These are phyloP conservation scores for Neoboletus brunneissimus DNA, from an alignment of 768 basidiomycete genomes.

Conservation along the genomic window DNA sequence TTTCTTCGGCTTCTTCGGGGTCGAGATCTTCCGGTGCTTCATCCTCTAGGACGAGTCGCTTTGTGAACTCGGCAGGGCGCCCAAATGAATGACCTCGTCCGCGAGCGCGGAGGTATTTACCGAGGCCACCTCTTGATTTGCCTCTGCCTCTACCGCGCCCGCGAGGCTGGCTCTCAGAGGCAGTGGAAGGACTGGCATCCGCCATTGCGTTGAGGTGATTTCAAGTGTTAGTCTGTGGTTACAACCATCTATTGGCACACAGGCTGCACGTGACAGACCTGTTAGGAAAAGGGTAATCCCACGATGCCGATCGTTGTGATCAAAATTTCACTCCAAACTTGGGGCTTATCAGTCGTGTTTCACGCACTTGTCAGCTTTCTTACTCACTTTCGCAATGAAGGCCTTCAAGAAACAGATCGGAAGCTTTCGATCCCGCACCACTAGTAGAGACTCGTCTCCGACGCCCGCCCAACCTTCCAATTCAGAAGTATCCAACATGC, in stretches of 20 bases:
- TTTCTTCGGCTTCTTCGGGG: slow-evolving; percentile 46
- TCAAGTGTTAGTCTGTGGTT: background rate
- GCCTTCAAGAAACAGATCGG: too few relatives aligned
- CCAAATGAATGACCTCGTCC: slow-evolving; percentile 60
- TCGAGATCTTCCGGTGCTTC: slow-evolving; percentile 42
- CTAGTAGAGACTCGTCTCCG: too few relatives aligned
- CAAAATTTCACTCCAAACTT: too few relatives aligned
- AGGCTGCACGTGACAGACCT: background rate
- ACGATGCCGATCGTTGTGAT: too few relatives aligned
- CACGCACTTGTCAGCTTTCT: too few relatives aligned
- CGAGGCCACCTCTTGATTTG: slow-evolving; percentile 63
- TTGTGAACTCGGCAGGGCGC: slow-evolving; percentile 64
- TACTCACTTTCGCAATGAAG: too few relatives aligned
- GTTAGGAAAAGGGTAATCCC: too few relatives aligned
- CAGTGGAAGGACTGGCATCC: slow-evolving; percentile 10
- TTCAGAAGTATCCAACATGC: too few relatives aligned
- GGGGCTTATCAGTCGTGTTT: too few relatives aligned
- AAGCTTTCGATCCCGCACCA: too few relatives aligned
- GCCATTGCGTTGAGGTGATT: slow-evolving; percentile 4
- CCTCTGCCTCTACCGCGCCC: slow-evolving; percentile 49
- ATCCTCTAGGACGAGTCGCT: slow-evolving; percentile 58
- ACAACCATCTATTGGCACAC: background rate
- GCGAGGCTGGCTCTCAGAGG: slow-evolving; percentile 14
- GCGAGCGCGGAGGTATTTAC: slow-evolving; percentile 71
- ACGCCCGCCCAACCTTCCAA: too few relatives aligned